Evolutionary conservation across 2,329 filamentous ascomycete species (phyloP).

Genomic region (Ophiostoma sp.): DNA sequence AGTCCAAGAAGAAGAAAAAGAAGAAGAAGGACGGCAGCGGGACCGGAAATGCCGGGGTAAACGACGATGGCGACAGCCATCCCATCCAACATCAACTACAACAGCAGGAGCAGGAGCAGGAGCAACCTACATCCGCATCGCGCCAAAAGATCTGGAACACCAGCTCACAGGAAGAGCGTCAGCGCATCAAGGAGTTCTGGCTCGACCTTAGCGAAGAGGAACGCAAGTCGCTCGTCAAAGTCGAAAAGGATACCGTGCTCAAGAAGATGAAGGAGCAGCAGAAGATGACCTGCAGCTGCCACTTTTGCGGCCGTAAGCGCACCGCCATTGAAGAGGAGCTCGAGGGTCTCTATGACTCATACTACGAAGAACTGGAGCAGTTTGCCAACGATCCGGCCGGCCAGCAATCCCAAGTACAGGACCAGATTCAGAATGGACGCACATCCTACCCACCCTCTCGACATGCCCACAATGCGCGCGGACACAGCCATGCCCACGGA

Average conservation of each 20-base stretch:
- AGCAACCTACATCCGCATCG: conserved; percentile 28
- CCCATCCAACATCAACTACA: conserved; percentile 32
- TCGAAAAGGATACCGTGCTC: conserved; percentile 95
- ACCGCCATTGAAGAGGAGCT: conserved; percentile 97
- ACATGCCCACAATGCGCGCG: conserved; percentile 12
- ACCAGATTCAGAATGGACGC: conserved; percentile 42
- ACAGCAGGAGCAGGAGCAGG: conserved; percentile 29
- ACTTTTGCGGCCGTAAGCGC: conserved; percentile 91
- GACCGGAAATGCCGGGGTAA: neutral
- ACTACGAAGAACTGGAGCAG: conserved; percentile 96
- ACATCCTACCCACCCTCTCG: conserved; percentile 40
- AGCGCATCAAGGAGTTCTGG: conserved; percentile 98
- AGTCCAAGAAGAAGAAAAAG: conserved; percentile 67
- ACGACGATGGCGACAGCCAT: conserved; percentile 21
- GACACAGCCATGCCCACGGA: conserved; percentile 8
- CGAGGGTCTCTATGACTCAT: conserved; percentile 95
- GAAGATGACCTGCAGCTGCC: conserved; percentile 97
- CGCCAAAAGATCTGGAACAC: conserved; percentile 90
- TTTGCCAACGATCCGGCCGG: conserved; percentile 70
- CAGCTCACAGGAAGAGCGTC: conserved; percentile 85
- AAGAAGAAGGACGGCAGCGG: conserved; percentile 33
- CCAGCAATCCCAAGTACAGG: conserved; percentile 44
- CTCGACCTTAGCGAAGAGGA: conserved; percentile 89
- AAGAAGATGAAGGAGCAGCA: conserved; percentile 99
- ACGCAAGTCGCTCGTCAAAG: conserved; percentile 90